phyloP scores from a whole-genome alignment of 1,139 yeast species.

The Hyphopichia wangnamkhiaoensis region DNA sequence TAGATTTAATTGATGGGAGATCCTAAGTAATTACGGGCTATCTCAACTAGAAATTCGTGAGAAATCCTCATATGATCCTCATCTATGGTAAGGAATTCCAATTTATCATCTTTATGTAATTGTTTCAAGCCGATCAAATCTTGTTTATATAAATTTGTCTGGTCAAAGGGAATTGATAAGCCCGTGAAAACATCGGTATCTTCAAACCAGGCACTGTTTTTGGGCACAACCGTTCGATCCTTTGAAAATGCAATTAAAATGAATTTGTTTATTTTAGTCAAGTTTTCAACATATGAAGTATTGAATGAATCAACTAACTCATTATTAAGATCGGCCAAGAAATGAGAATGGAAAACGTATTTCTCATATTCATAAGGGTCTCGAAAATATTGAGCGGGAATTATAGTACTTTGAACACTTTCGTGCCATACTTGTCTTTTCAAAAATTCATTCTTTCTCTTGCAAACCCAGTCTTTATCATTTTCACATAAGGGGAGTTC shows the following conservation, averaged over 20 bases:
- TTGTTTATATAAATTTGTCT: constrained; percentile 49
- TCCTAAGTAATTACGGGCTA: constrained; percentile 38
- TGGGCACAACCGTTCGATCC: constrained; percentile 72
- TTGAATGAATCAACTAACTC: constrained; percentile 40
- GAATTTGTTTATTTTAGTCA: constrained; percentile 48
- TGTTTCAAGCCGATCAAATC: constrained; percentile 62
- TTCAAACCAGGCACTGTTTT: constrained; percentile 67
- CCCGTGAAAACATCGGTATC: constrained; percentile 53
- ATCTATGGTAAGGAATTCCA: constrained; percentile 53
- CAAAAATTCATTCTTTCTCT: constrained; percentile 52
- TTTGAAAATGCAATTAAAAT: constrained; percentile 60
- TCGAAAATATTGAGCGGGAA: constrained; percentile 79
- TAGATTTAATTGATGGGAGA: too few relatives aligned
- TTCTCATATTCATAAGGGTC: constrained; percentile 47
- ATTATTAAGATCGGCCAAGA: constrained; percentile 68
- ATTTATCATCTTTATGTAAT: constrained; percentile 41
- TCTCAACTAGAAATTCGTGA: constrained; percentile 43
- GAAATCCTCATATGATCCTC: constrained; percentile 71
- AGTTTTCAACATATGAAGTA: constrained; percentile 39
- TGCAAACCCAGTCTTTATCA: constrained; percentile 61
- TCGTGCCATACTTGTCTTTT: constrained; percentile 63
- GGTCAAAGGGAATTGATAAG: constrained; percentile 42
- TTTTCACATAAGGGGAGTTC: constrained; percentile 65
- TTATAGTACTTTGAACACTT: constrained; percentile 55
- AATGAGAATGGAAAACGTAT: constrained; percentile 52